These are phyloP conservation scores for Solanum hybrid DNA, from an alignment of 305 asterid genomes.

Conservation along the genomic window DNA sequence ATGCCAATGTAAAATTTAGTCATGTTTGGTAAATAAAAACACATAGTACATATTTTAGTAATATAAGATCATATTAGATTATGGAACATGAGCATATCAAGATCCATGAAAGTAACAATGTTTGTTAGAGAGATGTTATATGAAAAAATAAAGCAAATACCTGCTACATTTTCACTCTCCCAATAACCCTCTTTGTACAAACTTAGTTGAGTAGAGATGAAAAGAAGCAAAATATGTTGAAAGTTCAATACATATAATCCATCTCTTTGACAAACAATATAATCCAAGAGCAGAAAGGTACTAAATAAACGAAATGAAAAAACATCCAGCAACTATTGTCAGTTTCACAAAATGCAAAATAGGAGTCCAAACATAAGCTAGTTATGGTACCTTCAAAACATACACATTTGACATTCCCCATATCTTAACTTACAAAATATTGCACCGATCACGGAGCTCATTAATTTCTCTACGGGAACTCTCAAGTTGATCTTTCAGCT, in stretches of 20 bases:
- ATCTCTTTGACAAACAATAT: background rate
- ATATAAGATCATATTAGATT: too few species aligned
- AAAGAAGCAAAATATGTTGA: too few species aligned
- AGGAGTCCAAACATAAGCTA: background rate
- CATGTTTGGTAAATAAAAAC: background rate
- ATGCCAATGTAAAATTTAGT: background rate
- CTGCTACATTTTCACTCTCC: too few species aligned
- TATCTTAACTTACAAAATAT: background rate
- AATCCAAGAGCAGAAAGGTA: background rate
- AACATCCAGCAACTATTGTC: background rate
- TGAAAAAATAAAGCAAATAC: too few species aligned
- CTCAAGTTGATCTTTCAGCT: conserved; percentile 55
- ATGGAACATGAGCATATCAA: too few species aligned
- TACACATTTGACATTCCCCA: background rate
- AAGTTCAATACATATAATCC: too few species aligned
- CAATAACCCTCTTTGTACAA: too few species aligned
- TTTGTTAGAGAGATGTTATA: too few species aligned
- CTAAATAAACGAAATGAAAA: background rate
- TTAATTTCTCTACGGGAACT: conserved; percentile 50
- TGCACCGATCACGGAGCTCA: conserved; percentile 25
- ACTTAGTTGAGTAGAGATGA: too few species aligned
- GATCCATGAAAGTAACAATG: too few species aligned
- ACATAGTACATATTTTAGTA: too few species aligned
- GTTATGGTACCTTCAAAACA: background rate
- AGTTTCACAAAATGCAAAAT: background rate